Evolutionary conservation across 768 basidiomycete genomes (phyloP), one percentile per base, ranked within the genome.

Genomic region (Auricularia sp.): DNA sequence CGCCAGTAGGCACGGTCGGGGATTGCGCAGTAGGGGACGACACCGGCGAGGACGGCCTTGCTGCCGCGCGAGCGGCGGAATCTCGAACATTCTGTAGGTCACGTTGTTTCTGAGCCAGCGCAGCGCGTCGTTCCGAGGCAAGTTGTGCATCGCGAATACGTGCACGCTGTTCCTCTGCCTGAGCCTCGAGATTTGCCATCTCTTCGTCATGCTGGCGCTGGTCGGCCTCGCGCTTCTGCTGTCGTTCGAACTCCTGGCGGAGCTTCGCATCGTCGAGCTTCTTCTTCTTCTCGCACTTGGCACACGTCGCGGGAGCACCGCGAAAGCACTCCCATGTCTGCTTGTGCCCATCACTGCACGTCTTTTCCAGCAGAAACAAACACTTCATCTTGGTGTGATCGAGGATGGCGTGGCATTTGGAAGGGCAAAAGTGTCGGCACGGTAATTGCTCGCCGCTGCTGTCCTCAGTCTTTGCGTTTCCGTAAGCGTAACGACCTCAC

Each of bases 341-440:
- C 4, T 65, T 65, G 65, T 89, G 87, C 0, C 76, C 76, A 1
- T 76, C 74, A 0, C 74, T 64, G 69, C 87, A 89, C 36, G 72
- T 75, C 1, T 61, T 67, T 0, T 67, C 63, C 51, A 83, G 68
- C 29, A 76, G 64, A 7, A 73, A 69, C 33, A 72, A 66, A 72
- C 87, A 88, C 1, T 62, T 65, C 75, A 83, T 79, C 71, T 83
- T 79, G 18, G 83, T 80, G 71, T 87, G 80, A 66, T 82, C 81
- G 59, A 66, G 70, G 12, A 83, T 64, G 63, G 81, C 81, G 71
- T 88, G 87, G 63, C 87, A 89, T 70, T 79, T 87, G 0, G 79
- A 84, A 1, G 81, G 76, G 68, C 87, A 89, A 1, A 43, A 61
- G 68, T 88, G 87, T 0, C 78, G 77, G 67, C 87, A 88, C 7